Evolutionary conservation across 2,329 filamentous ascomycete species (phyloP).

Genomic region (Hirsutella thompsonii): DNA sequence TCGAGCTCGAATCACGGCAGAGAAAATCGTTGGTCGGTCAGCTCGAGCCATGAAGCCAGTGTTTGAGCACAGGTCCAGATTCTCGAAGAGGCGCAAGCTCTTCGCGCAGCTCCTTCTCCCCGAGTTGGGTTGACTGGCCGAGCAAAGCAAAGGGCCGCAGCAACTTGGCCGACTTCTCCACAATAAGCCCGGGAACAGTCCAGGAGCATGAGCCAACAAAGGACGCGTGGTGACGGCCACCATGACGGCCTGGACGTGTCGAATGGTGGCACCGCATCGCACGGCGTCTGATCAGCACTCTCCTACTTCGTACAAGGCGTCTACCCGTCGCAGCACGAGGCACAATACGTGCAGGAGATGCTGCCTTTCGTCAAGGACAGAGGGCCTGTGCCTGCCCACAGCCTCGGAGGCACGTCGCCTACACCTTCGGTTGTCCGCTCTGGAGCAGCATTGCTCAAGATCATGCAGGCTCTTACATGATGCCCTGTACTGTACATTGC

Average conservation of each 20-base stretch:
- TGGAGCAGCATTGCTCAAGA: neutral
- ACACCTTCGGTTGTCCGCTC: neutral
- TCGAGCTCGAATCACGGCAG: no score
- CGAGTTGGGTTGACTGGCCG: neutral
- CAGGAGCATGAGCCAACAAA: neutral
- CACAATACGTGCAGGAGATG: no score
- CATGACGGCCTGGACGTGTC: neutral
- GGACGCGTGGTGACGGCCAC: neutral
- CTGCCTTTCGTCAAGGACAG: neutral
- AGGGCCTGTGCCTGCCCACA: neutral
- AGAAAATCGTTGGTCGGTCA: neutral
- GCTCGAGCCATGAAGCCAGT: no score
- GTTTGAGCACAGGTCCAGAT: no score
- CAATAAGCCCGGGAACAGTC: neutral
- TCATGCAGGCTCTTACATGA: no score
- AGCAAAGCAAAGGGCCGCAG: neutral
- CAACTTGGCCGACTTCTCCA: neutral
- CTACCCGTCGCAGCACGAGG: no score
- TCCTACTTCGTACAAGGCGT: no score
- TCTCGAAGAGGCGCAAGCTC: no score
- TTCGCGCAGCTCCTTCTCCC: no score
- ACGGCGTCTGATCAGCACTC: neutral
- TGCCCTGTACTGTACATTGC: neutral
- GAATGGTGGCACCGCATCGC: neutral
- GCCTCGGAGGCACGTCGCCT: neutral